phyloP scores from a whole-genome alignment of 1,284 basidiomycete genomes.

The Ceratobasidium sp. region DNA sequence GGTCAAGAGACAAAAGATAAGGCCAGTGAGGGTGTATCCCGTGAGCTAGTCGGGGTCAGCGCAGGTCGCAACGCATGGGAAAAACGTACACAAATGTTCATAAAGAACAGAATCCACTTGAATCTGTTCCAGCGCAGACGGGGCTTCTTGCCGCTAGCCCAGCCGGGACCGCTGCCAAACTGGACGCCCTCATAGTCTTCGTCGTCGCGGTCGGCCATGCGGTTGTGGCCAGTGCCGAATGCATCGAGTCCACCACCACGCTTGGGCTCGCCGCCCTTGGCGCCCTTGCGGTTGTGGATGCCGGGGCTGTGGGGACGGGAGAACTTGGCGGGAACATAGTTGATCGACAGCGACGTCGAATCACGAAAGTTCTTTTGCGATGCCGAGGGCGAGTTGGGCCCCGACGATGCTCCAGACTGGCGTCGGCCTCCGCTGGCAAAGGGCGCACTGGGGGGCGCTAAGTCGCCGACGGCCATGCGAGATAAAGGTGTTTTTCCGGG shows the following conservation, averaged over 20 bases:
- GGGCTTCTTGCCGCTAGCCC: slow-evolving; percentile 52
- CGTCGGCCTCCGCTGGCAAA: slow-evolving; percentile 28
- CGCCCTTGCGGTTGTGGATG: slow-evolving; percentile 50
- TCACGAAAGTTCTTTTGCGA: slow-evolving; percentile 38
- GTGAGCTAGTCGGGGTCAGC: slow-evolving; percentile 52
- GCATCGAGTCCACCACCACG: slow-evolving; percentile 68
- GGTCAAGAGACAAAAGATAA: slow-evolving; percentile 64
- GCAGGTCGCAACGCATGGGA: not conserved
- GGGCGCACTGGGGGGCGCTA: slow-evolving; percentile 37
- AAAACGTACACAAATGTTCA: slow-evolving; percentile 60
- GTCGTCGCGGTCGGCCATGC: slow-evolving; percentile 63
- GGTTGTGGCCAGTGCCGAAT: slow-evolving; percentile 59
- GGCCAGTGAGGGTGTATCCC: slow-evolving; percentile 59
- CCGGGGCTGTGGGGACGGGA: slow-evolving; percentile 56
- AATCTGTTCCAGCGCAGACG: slow-evolving; percentile 70
- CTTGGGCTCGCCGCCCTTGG: slow-evolving; percentile 50
- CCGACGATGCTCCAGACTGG: slow-evolving; percentile 30
- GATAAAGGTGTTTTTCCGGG: slow-evolving; percentile 2
- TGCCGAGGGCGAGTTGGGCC: slow-evolving; percentile 31
- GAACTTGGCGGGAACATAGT: slow-evolving; percentile 72
- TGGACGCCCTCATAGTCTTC: slow-evolving; percentile 63
- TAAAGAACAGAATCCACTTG: slow-evolving; percentile 68
- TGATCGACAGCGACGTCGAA: slow-evolving; percentile 57
- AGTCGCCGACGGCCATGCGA: slow-evolving; percentile 29
- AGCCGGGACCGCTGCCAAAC: slow-evolving; percentile 43